Evolutionary conservation across 2,329 filamentous ascomycete species (phyloP).

Genomic region (Cercospora nicotianae): DNA sequence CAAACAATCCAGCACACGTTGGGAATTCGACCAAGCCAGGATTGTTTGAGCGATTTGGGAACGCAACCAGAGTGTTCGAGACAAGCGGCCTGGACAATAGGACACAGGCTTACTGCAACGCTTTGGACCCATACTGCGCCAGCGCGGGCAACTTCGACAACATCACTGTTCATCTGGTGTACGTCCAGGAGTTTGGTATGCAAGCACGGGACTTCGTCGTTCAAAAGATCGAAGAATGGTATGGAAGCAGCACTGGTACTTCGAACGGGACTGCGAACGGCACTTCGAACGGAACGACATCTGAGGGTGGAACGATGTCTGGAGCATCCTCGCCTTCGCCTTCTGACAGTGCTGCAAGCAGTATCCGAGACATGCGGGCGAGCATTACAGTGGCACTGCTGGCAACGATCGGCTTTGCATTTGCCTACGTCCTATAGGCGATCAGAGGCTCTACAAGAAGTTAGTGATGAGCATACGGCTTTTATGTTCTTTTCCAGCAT

Average conservation of each 20-base stretch:
- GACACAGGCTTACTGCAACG: slow-evolving; percentile 25
- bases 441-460: not conserved
- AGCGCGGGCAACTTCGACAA: slow-evolving; percentile 19
- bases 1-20: slow-evolving; percentile 22
- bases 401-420: not conserved
- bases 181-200: slow-evolving; percentile 22
- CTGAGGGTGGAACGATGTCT: not conserved
- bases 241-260: not conserved
- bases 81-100: slow-evolving; percentile 9
- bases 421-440: not conserved
- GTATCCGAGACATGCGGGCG: not conserved
- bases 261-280: slow-evolving; percentile 6
- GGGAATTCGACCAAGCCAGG: slow-evolving; percentile 25
- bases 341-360: not conserved
- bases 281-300: not conserved
- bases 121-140: slow-evolving; percentile 25
- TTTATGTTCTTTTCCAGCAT: not conserved
- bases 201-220: slow-evolving; percentile 21
- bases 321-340: not conserved
- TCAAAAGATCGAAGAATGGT: slow-evolving; percentile 18
- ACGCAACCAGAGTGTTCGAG: slow-evolving; percentile 14
- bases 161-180: slow-evolving; percentile 22
- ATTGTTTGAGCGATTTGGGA: slow-evolving; percentile 20
- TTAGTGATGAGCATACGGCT: not conserved
- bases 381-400: not conserved